These are phyloP conservation scores for Cercospora zeae-maydis DNA, from an alignment of 2,329 filamentous ascomycete genomes.

Conservation along the genomic window DNA sequence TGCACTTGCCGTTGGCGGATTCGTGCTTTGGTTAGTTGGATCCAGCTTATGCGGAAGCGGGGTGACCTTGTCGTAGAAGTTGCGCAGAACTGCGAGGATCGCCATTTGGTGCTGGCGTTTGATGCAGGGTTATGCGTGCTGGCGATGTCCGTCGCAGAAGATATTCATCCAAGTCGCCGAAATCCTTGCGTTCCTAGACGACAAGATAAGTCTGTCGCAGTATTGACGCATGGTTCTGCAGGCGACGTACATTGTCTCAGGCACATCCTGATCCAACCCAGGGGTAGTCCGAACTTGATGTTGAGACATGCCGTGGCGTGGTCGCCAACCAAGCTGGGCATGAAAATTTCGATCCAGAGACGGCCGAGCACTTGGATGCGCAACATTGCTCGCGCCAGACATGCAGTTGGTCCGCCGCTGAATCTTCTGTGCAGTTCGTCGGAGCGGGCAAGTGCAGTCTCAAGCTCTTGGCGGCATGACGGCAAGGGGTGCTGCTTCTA, in stretches of 20 bases:
- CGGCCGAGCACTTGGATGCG: neutral
- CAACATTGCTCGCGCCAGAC: neutral
- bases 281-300: neutral
- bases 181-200: neutral
- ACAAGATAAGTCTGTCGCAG: neutral
- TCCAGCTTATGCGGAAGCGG: neutral
- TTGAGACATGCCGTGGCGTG: neutral
- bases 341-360: neutral
- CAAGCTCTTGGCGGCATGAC: conserved; percentile 2
- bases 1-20: neutral
- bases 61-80: neutral
- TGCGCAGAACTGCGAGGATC: neutral
- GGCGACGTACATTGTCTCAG: neutral
- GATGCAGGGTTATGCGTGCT: neutral
- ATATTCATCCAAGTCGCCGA: neutral
- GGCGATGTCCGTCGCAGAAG: neutral
- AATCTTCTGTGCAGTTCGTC: neutral
- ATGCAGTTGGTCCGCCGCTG: neutral
- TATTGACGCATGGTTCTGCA: neutral
- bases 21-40: neutral
- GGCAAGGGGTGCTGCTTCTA: neutral
- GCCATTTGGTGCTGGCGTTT: neutral
- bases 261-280: neutral
- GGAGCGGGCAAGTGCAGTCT: neutral
- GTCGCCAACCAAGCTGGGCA: neutral